Evolutionary conservation across 2,329 filamentous ascomycete species (phyloP).

Genomic region (Trichoderma koningiopsis): DNA sequence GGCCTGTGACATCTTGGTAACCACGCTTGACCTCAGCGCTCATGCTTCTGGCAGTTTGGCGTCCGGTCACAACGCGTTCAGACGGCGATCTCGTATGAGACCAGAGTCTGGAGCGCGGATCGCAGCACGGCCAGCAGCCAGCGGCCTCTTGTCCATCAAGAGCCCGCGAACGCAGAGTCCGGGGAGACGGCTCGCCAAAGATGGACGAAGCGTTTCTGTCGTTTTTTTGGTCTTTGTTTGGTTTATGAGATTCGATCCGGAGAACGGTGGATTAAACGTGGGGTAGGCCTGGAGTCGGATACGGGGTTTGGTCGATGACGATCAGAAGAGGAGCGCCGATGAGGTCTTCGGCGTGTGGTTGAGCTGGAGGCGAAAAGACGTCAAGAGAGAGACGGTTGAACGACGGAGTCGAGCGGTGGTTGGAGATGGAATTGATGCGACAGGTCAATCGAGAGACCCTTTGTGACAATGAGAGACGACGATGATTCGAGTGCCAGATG

Average conservation of each 20-base stretch:
- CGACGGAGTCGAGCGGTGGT: background rate
- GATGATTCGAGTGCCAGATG: background rate
- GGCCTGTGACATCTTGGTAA: conserved; percentile 45
- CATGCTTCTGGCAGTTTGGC: conserved; percentile 40
- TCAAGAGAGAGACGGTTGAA: conserved; percentile 11
- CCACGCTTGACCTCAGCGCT: conserved; percentile 41
- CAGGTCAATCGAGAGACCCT: background rate
- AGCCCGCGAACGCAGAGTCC: conserved; percentile 27
- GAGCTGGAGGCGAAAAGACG: background rate
- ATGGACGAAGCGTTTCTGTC: background rate
- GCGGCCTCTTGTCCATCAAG: conserved; percentile 45
- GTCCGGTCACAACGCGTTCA: conserved; percentile 34
- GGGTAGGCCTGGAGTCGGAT: background rate
- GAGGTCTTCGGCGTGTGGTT: background rate
- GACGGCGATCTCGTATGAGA: conserved; percentile 36
- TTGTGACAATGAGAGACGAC: background rate
- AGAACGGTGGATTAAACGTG: background rate
- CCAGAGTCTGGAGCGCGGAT: conserved; percentile 36
- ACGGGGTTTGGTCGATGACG: background rate
- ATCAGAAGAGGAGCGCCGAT: background rate
- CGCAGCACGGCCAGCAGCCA: conserved; percentile 41
- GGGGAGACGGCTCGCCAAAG: background rate
- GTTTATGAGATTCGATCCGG: background rate
- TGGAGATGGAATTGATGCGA: background rate
- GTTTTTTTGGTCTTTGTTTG: background rate